These are phyloP conservation scores for Corchorus olitorius DNA, from an alignment of 345 rosid species.

Conservation along the genomic window DNA sequence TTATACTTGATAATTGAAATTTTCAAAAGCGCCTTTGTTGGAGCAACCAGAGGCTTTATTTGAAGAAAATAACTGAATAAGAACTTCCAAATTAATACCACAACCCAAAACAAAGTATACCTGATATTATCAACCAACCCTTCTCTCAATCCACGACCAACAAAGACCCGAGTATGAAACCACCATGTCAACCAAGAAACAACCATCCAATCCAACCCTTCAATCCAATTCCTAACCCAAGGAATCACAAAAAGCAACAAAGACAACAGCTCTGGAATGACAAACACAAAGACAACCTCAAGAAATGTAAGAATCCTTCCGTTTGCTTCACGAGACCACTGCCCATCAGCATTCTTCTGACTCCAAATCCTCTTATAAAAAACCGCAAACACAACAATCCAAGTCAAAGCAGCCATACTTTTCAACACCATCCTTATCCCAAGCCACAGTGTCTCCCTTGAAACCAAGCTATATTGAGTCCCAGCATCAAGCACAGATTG, in stretches of 20 bases:
- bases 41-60: slow-evolving; percentile 71
- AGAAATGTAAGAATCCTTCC: slow-evolving; percentile 59
- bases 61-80: slow-evolving; percentile 81
- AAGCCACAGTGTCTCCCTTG: slow-evolving; percentile 60
- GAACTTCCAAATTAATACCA: slow-evolving; percentile 61
- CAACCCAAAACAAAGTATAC: slow-evolving; percentile 78
- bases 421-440: slow-evolving; percentile 81
- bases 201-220: slow-evolving; percentile 64
- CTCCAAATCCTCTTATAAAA: slow-evolving; percentile 84
- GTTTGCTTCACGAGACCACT: slow-evolving; percentile 67
- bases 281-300: slow-evolving; percentile 60
- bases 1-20: slow-evolving; percentile 26
- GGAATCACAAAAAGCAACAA: slow-evolving; percentile 69
- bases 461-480: slow-evolving; percentile 84
- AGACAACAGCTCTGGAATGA: slow-evolving; percentile 81
- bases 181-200: slow-evolving; percentile 80
- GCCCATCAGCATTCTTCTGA: slow-evolving; percentile 57
- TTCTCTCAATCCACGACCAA: slow-evolving; percentile 92
- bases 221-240: slow-evolving; percentile 76
- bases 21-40: slow-evolving; percentile 61
- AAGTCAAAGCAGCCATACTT: slow-evolving; percentile 58
- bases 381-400: slow-evolving; percentile 77
- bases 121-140: slow-evolving; percentile 73
- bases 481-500: slow-evolving; percentile 84
- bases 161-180: slow-evolving; percentile 77